These are phyloP conservation scores for Phytophthora constricta DNA, from an alignment of 352 stramenopile species.

Conservation along the genomic window DNA sequence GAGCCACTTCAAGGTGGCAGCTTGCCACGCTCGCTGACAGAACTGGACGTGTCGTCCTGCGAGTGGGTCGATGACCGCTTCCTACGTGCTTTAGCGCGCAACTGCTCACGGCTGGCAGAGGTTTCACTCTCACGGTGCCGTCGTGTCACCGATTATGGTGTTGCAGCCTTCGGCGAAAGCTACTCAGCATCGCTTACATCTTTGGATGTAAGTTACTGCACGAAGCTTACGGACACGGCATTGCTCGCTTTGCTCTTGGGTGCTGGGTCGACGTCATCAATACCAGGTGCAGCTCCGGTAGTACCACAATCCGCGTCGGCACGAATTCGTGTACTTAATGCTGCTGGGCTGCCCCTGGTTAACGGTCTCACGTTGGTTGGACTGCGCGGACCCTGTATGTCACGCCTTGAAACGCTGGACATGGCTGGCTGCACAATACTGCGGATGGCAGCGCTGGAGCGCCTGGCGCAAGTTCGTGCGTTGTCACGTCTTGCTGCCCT, in stretches of 20 bases:
- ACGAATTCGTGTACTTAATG: slow-evolving; percentile 42
- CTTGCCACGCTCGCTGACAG: slow-evolving; percentile 37
- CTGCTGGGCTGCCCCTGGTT: slow-evolving; percentile 51
- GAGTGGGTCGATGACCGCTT: slow-evolving; percentile 72
- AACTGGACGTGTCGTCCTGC: slow-evolving; percentile 67
- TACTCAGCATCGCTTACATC: slow-evolving; percentile 38
- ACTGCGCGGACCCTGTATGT: slow-evolving; percentile 33
- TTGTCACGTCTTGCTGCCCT: slow-evolving; percentile 46
- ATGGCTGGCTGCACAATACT: slow-evolving; percentile 40
- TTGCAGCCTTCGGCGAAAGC: slow-evolving; percentile 63
- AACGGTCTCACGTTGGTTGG: slow-evolving; percentile 70
- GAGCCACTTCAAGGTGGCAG: slow-evolving; percentile 21
- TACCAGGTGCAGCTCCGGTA: slow-evolving; percentile 7
- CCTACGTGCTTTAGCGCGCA: slow-evolving; percentile 44
- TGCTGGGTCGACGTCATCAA: slow-evolving; percentile 12
- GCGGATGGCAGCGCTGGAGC: slow-evolving; percentile 47
- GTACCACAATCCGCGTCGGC: slow-evolving; percentile 22
- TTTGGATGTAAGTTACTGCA: slow-evolving; percentile 67
- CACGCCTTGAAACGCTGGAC: slow-evolving; percentile 34
- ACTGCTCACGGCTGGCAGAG: slow-evolving; percentile 43
- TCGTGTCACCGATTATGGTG: slow-evolving; percentile 71
- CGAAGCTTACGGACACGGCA: slow-evolving; percentile 61
- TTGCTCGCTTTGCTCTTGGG: slow-evolving; percentile 63
- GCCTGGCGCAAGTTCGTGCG: slow-evolving; percentile 51
- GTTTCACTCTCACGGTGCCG: slow-evolving; percentile 58